A percentile compares a stretch with the other conserved stretches of the same genome.
Conservation (phyloP, 352 stramenopile species). For the Peronospora belbahrii region DNA sequence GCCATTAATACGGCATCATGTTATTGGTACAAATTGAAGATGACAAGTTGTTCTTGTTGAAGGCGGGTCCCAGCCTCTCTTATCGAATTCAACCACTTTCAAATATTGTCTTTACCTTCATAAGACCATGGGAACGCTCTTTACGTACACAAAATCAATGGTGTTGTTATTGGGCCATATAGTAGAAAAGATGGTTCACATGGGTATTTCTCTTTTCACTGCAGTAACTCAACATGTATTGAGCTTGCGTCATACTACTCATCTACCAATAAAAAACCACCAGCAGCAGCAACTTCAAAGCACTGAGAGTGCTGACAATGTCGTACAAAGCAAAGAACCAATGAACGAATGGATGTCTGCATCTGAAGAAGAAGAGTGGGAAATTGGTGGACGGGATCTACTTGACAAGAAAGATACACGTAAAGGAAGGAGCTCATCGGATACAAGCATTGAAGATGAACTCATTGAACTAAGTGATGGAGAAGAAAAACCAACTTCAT, state of each 20-base stretch:
- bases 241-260: slow-evolving; percentile 5
- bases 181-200: slow-evolving; percentile 12
- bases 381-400: slow-evolving; percentile 14
- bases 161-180: slow-evolving; percentile 9
- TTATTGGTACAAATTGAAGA: no score
- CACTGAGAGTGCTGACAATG: slow-evolving; percentile 5
- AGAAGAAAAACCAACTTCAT: slow-evolving; percentile 15
- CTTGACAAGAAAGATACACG: slow-evolving; percentile 10
- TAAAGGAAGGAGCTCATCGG: not conserved
- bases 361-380: slow-evolving; percentile 16
- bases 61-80: slow-evolving; percentile 11
- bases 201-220: slow-evolving; percentile 1
- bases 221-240: slow-evolving; percentile 4
- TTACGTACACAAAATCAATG: slow-evolving; percentile 14
- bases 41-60: not conserved
- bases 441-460: slow-evolving; percentile 26
- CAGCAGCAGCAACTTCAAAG: slow-evolving; percentile 10
- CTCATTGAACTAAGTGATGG: slow-evolving; percentile 34
- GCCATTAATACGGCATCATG: no score
- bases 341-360: slow-evolving; percentile 2
- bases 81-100: not conserved
- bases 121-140: slow-evolving; percentile 26
- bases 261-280: slow-evolving; percentile 8
- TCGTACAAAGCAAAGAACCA: slow-evolving; percentile 5
- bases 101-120: not conserved